Base-by-base conservation (phyloP, 805 yeast genomes). In the Millerozyma miso region DNA sequence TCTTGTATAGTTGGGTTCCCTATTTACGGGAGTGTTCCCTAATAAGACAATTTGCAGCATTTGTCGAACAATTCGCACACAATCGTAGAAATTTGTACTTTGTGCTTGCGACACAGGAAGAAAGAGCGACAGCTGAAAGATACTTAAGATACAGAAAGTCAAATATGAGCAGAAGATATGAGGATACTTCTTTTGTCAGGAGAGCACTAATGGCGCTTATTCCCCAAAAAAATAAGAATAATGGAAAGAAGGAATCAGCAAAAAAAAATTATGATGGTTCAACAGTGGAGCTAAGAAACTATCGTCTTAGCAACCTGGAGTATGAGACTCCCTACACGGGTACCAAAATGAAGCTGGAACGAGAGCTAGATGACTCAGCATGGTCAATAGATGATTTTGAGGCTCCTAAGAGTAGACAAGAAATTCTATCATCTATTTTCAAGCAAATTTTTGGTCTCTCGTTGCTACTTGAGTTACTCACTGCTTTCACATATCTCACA, bases 341-440 rank as follows among this genome's bases (percentile, higher is more conserved):
- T 10, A 23, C 10, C 10, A 23, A 23, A n/a, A 32, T 48, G 4
- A 39, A 53, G 6, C 55, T 62, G 4, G 37, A 59, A 4, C 39
- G 51, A 13, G 46, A 51, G 10, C 40, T 54, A 4, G 23, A 58
- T 4, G 47, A 48, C 7, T 48, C 53, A 31, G 46, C 55, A 33
- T 50, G 76, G 0, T 74, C 79, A 45, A 48, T 60, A 31, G 51
- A 54, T 5, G 44, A 48, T 19, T 19, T 7, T n/a, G 34, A 15
- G 34, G 7, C n/a, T 6, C 17, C 7, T 6, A 6, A 32, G n/a
- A 13, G 14, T 8, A 32, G 34, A 32, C 17, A 32, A 13, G n/a
- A 6, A 7, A 23, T 7, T 6, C 29, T 7, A 7, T 7, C 10
- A 7, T 14, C 32, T n/a, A 20, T 12, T 13, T 14, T 20, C 17